Evolutionary conservation across 352 stramenopile genomes (phyloP).

Genomic region (Phytopythium litorale): DNA sequence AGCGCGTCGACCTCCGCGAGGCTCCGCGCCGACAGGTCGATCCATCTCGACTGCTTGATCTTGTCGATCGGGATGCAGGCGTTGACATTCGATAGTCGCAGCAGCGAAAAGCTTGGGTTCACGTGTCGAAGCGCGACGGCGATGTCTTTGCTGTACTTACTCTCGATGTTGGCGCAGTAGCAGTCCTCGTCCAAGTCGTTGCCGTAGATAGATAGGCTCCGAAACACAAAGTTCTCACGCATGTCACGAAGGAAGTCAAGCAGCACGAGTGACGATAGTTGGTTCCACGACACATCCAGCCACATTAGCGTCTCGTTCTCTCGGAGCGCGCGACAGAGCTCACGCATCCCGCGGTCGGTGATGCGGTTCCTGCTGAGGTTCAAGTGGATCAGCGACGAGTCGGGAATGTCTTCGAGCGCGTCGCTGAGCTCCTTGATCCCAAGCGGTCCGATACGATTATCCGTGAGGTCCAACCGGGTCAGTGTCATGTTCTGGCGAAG

Average conservation of each 20-base stretch:
- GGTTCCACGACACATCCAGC: constrained; percentile 69
- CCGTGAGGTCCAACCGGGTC: constrained; percentile 42
- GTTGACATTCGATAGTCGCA: constrained; percentile 33
- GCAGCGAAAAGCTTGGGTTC: constrained; percentile 44
- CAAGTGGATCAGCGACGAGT: constrained; percentile 55
- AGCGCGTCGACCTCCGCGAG: constrained; percentile 62
- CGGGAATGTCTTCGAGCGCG: constrained; percentile 52
- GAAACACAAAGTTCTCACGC: constrained; percentile 57
- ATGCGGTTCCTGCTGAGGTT: constrained; percentile 61
- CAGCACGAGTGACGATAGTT: constrained; percentile 36
- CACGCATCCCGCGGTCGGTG: constrained; percentile 29
- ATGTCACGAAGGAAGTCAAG: constrained; percentile 37
- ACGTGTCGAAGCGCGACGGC: constrained; percentile 40
- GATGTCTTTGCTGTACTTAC: constrained; percentile 43
- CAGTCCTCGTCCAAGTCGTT: constrained; percentile 47
- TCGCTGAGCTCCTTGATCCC: constrained; percentile 49
- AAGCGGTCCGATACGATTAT: constrained; percentile 46
- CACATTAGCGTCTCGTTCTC: constrained; percentile 74
- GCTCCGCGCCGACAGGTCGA: constrained; percentile 27
- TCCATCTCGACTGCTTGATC: constrained; percentile 58
- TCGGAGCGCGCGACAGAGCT: constrained; percentile 37
- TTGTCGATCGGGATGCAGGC: constrained; percentile 58
- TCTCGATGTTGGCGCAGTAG: constrained; percentile 54
- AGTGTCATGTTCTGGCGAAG: constrained; percentile 56
- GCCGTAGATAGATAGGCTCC: constrained; percentile 42